phyloP scores from a whole-genome alignment of 2,329 filamentous ascomycete species.

The Trichoderma citrinoviride region DNA sequence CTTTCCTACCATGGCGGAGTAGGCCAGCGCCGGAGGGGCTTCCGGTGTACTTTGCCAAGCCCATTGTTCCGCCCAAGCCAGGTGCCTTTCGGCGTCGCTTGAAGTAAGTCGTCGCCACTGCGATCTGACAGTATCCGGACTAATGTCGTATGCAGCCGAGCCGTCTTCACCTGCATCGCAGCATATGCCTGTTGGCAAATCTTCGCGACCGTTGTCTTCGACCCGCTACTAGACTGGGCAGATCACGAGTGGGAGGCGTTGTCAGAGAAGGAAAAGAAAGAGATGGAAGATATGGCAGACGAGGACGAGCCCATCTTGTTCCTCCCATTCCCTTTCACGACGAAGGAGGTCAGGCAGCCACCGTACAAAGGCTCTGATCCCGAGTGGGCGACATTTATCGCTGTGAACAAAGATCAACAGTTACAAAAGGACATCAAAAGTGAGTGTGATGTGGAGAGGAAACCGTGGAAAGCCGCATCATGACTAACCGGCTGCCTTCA shows the following conservation, averaged over 20 bases:
- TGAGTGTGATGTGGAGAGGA: slow-evolving; percentile 31
- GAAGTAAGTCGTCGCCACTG: slow-evolving; percentile 28
- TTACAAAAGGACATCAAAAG: slow-evolving; percentile 48
- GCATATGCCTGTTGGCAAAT: slow-evolving; percentile 42
- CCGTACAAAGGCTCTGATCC: slow-evolving; percentile 58
- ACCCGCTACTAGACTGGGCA: slow-evolving; percentile 43
- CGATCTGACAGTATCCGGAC: not conserved
- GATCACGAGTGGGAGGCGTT: slow-evolving; percentile 44
- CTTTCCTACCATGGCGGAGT: slow-evolving; percentile 36
- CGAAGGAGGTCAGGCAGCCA: slow-evolving; percentile 44
- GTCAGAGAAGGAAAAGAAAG: slow-evolving; percentile 44
- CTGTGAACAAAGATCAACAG: slow-evolving; percentile 53
- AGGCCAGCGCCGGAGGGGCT: slow-evolving; percentile 26
- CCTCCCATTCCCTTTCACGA: slow-evolving; percentile 61
- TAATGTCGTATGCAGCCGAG: slow-evolving; percentile 26
- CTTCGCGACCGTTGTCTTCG: slow-evolving; percentile 47
- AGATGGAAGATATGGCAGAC: slow-evolving; percentile 41
- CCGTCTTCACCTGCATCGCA: slow-evolving; percentile 34
- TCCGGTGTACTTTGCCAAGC: slow-evolving; percentile 36
- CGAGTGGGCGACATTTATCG: slow-evolving; percentile 61
- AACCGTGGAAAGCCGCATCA: not conserved
- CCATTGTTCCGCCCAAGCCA: slow-evolving; percentile 17
- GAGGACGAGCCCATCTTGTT: slow-evolving; percentile 50
- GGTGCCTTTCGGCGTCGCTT: slow-evolving; percentile 30
- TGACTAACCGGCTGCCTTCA: slow-evolving; percentile 22